phyloP scores from a whole-genome alignment of 1,139 yeast species.

The Suhomyces chickasaworum region DNA sequence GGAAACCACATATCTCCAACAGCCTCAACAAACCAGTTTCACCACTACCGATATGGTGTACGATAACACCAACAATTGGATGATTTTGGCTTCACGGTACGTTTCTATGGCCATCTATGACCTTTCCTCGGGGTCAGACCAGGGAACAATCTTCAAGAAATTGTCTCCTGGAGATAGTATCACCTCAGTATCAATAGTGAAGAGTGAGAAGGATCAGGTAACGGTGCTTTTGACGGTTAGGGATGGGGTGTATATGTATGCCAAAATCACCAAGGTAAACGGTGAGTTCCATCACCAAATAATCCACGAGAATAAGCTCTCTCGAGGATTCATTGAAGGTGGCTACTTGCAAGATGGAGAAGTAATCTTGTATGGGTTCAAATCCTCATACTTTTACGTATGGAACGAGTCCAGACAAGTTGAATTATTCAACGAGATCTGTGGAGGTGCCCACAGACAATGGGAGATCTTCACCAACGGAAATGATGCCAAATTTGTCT shows the following conservation, averaged over 20 bases:
- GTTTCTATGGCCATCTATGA: slow-evolving; percentile 65
- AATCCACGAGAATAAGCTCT: slow-evolving; percentile 61
- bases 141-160: slow-evolving; percentile 48
- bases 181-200: slow-evolving; percentile 53
- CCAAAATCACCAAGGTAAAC: slow-evolving; percentile 22
- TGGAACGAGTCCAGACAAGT: slow-evolving; percentile 81
- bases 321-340: slow-evolving; percentile 83
- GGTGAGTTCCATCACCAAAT: slow-evolving; percentile 27
- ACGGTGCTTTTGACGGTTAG: slow-evolving; percentile 53
- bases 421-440: slow-evolving; percentile 69
- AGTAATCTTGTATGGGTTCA: slow-evolving; percentile 75
- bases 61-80: slow-evolving; percentile 38
- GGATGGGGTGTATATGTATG: slow-evolving; percentile 61
- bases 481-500: slow-evolving; percentile 38
- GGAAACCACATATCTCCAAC: slow-evolving; percentile 23
- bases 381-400: slow-evolving; percentile 72
- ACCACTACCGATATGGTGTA: slow-evolving; percentile 59
- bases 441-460: slow-evolving; percentile 90
- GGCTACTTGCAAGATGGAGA: slow-evolving; percentile 48
- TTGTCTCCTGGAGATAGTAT: slow-evolving; percentile 74
- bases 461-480: slow-evolving; percentile 56
- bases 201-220: slow-evolving; percentile 19
- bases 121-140: slow-evolving; percentile 19
- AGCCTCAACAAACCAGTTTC: slow-evolving; percentile 52
- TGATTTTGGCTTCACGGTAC: slow-evolving; percentile 71